Conservation (phyloP, 129 eudicot genomes). For the Chrysanthemum seticuspe region DNA sequence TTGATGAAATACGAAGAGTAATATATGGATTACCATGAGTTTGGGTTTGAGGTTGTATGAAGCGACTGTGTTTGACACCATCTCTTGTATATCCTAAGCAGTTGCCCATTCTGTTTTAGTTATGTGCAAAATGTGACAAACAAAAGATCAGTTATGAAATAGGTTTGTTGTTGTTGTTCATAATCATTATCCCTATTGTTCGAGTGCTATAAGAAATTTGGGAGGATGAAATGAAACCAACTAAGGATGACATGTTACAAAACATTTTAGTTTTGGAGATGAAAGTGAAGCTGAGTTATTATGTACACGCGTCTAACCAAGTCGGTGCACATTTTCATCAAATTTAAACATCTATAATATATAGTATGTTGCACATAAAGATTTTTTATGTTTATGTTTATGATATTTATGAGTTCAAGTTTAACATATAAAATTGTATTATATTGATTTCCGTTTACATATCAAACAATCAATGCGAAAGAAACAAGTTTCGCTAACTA, state of each 20-base stretch:
- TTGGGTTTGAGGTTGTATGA: neutral
- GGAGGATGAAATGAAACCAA: constrained; percentile 7
- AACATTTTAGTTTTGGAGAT: neutral
- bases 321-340: neutral
- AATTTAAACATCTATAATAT: too few species aligned
- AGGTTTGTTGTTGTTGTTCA: constrained; percentile 10
- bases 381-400: too few species aligned
- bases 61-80: constrained; percentile 7
- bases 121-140: constrained; percentile 7
- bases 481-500: too few species aligned
- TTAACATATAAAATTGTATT: too few species aligned
- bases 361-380: neutral
- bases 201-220: neutral
- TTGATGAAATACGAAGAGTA: neutral
- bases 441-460: too few species aligned
- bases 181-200: constrained; percentile 8
- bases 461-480: too few species aligned
- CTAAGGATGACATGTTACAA: neutral
- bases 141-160: neutral
- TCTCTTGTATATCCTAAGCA: constrained; percentile 3
- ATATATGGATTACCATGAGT: constrained; percentile 8
- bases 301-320: constrained; percentile 21
- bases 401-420: too few species aligned
- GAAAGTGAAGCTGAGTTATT: constrained; percentile 9
- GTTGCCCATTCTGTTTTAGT: constrained; percentile 23